A percentile compares a stretch with the other conserved stretches of the same genome.
Conservation (phyloP, 2,329 filamentous ascomycete species). For the Trichoderma endophyticum region DNA sequence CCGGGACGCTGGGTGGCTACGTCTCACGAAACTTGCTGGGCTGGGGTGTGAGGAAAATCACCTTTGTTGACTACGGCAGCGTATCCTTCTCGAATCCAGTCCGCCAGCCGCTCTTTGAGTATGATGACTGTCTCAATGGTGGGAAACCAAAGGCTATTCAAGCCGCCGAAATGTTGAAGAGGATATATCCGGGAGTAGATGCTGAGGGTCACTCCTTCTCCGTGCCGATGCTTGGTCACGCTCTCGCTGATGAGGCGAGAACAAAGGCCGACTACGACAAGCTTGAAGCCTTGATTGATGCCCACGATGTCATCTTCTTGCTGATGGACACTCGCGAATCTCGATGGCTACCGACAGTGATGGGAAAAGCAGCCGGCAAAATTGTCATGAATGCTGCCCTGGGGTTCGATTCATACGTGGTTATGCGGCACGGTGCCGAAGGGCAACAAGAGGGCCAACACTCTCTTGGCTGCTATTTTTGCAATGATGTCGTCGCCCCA, state of each 20-base stretch:
- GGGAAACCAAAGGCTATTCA: constrained; percentile 78
- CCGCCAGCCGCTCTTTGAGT: constrained; percentile 86
- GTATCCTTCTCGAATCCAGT: constrained; percentile 98
- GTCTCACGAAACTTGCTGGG: constrained; percentile 89
- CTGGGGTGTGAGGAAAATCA: constrained; percentile 94
- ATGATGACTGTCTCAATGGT: constrained; percentile 82
- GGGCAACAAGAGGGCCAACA: constrained; percentile 53
- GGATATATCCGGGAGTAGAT: constrained; percentile 89
- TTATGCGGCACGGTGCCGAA: constrained; percentile 88
- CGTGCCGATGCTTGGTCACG: constrained; percentile 94
- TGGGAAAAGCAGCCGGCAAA: constrained; percentile 89
- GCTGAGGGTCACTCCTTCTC: constrained; percentile 75
- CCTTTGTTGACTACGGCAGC: constrained; percentile 87
- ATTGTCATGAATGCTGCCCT: constrained; percentile 96
- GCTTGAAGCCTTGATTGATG: constrained; percentile 70
- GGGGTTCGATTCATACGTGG: constrained; percentile 94
- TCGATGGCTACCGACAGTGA: constrained; percentile 91
- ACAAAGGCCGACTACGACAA: constrained; percentile 72
- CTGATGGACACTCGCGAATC: constrained; percentile 96
- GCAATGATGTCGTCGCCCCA: constrained; percentile 94
- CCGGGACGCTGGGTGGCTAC: constrained; percentile 90
- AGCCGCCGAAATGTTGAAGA: constrained; percentile 74
- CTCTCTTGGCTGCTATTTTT: constrained; percentile 93
- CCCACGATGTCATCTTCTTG: constrained; percentile 91
- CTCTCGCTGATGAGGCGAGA: constrained; percentile 68